Percentiles rank a stretch among this genome's conserved stretches.
phyloP scores from a whole-genome alignment of 139 green algal species.

The Zygnema cylindricum region DNA sequence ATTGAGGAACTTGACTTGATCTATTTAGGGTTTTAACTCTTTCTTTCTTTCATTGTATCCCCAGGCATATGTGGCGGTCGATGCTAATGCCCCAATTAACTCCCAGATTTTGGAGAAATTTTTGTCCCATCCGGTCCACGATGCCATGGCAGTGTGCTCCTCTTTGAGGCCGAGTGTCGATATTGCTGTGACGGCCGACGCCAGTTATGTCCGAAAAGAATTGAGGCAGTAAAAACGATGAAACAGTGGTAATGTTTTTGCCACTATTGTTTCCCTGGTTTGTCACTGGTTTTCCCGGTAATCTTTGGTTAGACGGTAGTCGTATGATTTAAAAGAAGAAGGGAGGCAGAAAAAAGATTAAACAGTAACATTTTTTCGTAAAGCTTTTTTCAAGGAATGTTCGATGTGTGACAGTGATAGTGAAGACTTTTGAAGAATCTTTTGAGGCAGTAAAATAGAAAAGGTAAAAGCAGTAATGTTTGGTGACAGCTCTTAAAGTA shows the following conservation, averaged over 20 bases:
- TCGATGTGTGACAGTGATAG: not conserved
- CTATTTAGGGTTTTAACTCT: no score
- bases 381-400: not conserved
- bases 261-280: slow-evolving; percentile 1
- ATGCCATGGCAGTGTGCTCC: slow-evolving; percentile 87
- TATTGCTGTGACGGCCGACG: slow-evolving; percentile 84
- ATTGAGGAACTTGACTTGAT: no score
- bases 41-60: no score
- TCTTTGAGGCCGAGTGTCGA: slow-evolving; percentile 92
- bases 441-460: not conserved
- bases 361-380: not conserved
- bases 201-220: slow-evolving; percentile 37
- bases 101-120: slow-evolving; percentile 60
- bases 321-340: no score
- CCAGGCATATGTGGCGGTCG: slow-evolving; percentile 66
- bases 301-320: no score
- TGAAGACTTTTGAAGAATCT: not conserved
- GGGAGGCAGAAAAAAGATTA: not conserved
- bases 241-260: not conserved
- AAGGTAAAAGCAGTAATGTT: no score
- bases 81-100: slow-evolving; percentile 57
- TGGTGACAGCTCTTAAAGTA: no score
- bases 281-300: no score
- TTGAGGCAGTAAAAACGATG: slow-evolving; percentile 32
- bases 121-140: slow-evolving; percentile 70